Evolutionary conservation across 2,329 filamentous ascomycete species (phyloP).

Genomic region (Aureobasidium sp.): DNA sequence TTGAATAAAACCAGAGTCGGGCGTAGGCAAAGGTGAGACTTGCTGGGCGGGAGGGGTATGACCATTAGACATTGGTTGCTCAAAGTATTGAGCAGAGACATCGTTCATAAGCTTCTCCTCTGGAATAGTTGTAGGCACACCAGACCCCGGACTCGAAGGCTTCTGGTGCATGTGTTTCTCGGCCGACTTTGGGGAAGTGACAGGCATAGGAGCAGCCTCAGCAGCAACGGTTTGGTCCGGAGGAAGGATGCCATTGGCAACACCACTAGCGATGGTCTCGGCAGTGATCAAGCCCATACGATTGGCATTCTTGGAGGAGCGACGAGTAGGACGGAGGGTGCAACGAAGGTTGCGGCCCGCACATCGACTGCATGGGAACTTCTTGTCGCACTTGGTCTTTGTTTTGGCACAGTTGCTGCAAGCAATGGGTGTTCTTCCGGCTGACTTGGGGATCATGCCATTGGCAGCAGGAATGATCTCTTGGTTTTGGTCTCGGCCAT

Average conservation of each 20-base stretch:
- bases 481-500: conserved; percentile 44
- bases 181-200: conserved; percentile 18
- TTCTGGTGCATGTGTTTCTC: conserved; percentile 25
- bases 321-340: conserved; percentile 41
- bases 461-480: conserved; percentile 41
- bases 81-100: conserved; percentile 34
- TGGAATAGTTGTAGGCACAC: conserved; percentile 20
- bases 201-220: conserved; percentile 19
- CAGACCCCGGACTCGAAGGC: conserved; percentile 27
- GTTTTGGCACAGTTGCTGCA: conserved; percentile 49
- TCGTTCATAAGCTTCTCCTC: conserved; percentile 30
- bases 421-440: conserved; percentile 46
- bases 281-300: conserved; percentile 26
- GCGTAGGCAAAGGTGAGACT: conserved; percentile 34
- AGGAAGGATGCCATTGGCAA: conserved; percentile 18
- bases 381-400: conserved; percentile 50
- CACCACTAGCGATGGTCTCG: conserved; percentile 19
- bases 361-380: conserved; percentile 48
- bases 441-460: conserved; percentile 47
- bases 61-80: conserved; percentile 32
- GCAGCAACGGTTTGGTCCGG: conserved; percentile 19
- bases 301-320: conserved; percentile 40
- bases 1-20: conserved; percentile 35
- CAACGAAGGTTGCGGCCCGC: conserved; percentile 44
- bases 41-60: conserved; percentile 20